These are phyloP conservation scores for Saccharomycopsis sp. DNA, from an alignment of 805 yeast genomes.

Conservation along the genomic window DNA sequence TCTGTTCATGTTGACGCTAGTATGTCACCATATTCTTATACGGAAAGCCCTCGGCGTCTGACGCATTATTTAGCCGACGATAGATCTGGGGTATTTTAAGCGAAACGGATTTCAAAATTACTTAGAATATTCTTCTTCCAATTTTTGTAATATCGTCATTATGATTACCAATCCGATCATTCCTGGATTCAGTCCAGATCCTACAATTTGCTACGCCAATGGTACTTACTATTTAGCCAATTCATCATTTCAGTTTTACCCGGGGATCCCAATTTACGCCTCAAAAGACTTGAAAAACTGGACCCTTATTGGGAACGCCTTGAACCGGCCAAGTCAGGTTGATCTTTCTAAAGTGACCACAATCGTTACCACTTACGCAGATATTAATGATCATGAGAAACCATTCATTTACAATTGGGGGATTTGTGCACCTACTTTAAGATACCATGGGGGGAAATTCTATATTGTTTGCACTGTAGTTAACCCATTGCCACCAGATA, in stretches of 20 bases:
- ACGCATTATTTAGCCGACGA: too few species aligned
- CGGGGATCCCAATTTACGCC: conserved; percentile 15
- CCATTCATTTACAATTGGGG: conserved; percentile 19
- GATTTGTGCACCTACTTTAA: conserved; percentile 13
- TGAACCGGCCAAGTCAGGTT: conserved; percentile 7
- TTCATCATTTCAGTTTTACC: conserved; percentile 16
- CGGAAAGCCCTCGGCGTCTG: too few species aligned
- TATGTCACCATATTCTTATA: too few species aligned
- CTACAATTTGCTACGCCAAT: conserved; percentile 8
- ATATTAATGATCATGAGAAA: conserved; percentile 7
- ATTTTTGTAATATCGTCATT: too few species aligned
- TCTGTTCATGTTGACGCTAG: too few species aligned
- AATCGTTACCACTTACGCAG: conserved; percentile 7
- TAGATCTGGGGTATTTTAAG: too few species aligned
- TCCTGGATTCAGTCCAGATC: conserved; percentile 18
- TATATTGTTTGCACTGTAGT: conserved; percentile 15
- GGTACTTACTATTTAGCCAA: conserved; percentile 8
- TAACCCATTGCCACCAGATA: conserved; percentile 6
- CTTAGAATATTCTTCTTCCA: too few species aligned
- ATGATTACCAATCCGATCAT: conserved; percentile 13
- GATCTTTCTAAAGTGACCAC: conserved; percentile 9
- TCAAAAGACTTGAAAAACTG: conserved; percentile 7
- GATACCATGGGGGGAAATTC: conserved; percentile 12
- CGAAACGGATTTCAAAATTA: too few species aligned
- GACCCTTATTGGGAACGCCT: conserved; percentile 16